phyloP scores from a whole-genome alignment of 2,329 filamentous ascomycete species.

The Diaporthe sp. region DNA sequence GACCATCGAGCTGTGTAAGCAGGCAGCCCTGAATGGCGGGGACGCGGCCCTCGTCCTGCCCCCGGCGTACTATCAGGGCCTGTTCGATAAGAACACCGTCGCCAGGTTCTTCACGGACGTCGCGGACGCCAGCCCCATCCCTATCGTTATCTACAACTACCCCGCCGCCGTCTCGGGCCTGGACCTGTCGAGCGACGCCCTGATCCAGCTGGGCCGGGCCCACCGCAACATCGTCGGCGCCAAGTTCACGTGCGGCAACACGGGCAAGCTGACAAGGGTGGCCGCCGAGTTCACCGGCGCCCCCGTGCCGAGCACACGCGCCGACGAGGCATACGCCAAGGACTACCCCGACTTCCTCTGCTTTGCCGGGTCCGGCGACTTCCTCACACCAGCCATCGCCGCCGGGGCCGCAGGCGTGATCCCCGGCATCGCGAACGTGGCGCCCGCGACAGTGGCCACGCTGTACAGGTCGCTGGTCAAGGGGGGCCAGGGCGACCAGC shows the following conservation, averaged over 20 bases:
- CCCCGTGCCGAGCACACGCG: not conserved
- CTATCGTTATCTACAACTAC: slow-evolving; percentile 69
- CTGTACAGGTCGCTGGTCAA: slow-evolving; percentile 65
- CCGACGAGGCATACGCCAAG: slow-evolving; percentile 38
- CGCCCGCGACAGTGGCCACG: slow-evolving; percentile 70
- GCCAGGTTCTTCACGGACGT: slow-evolving; percentile 72
- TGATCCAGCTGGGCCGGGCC: slow-evolving; percentile 59
- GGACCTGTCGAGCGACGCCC: slow-evolving; percentile 64
- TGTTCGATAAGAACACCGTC: slow-evolving; percentile 68
- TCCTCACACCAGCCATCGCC: slow-evolving; percentile 77
- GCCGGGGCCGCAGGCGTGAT: slow-evolving; percentile 81
- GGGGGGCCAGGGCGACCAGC: slow-evolving; percentile 67
- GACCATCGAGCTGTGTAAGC: slow-evolving; percentile 73
- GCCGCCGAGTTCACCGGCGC: slow-evolving; percentile 54
- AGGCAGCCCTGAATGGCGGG: slow-evolving; percentile 73
- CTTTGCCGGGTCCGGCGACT: slow-evolving; percentile 80
- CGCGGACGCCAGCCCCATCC: slow-evolving; percentile 62
- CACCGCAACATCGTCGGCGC: slow-evolving; percentile 68
- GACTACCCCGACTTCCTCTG: slow-evolving; percentile 68
- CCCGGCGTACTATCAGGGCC: slow-evolving; percentile 75
- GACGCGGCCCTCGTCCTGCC: slow-evolving; percentile 78
- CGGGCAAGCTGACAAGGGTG: slow-evolving; percentile 70
- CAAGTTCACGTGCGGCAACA: slow-evolving; percentile 70
- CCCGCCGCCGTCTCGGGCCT: slow-evolving; percentile 65
- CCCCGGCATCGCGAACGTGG: slow-evolving; percentile 78